These are phyloP conservation scores for Sarocladium oryzae DNA, from an alignment of 2,329 filamentous ascomycete species.

Conservation along the genomic window DNA sequence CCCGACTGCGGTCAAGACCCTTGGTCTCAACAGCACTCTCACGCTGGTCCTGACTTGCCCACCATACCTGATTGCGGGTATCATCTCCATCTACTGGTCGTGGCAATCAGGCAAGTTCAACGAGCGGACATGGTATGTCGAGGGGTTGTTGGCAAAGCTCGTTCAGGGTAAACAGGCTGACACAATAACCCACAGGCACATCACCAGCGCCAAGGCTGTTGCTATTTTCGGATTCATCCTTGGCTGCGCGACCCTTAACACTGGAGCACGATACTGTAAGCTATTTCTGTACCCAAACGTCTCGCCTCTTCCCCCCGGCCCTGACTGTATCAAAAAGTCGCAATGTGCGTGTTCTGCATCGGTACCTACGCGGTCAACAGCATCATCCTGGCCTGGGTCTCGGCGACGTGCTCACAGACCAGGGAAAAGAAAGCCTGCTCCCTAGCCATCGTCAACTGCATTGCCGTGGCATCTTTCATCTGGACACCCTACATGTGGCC, in stretches of 20 bases:
- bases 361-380: conserved; percentile 30
- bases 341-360: conserved; percentile 25
- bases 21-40: conserved; percentile 32
- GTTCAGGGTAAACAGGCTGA: neutral
- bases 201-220: conserved; percentile 27
- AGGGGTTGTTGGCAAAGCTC: neutral
- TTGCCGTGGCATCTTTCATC: conserved; percentile 31
- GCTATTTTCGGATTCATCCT: conserved; percentile 32
- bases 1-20: conserved; percentile 19
- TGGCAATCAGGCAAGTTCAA: conserved; percentile 31
- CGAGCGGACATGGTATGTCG: conserved; percentile 21
- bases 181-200: conserved; percentile 12
- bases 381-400: conserved; percentile 33
- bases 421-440: conserved; percentile 35
- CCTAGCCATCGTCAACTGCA: conserved; percentile 31
- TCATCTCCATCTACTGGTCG: conserved; percentile 30
- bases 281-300: no score
- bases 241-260: conserved; percentile 20
- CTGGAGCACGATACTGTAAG: conserved; percentile 19
- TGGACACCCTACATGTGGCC: conserved; percentile 36
- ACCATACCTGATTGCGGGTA: conserved; percentile 34
- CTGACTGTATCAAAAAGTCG: conserved; percentile 9
- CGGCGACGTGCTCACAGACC: conserved; percentile 30
- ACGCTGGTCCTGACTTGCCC: conserved; percentile 38
- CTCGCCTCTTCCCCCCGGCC: no score